phyloP scores from a whole-genome alignment of 1,284 basidiomycete species.

The Irpex lacteus region DNA sequence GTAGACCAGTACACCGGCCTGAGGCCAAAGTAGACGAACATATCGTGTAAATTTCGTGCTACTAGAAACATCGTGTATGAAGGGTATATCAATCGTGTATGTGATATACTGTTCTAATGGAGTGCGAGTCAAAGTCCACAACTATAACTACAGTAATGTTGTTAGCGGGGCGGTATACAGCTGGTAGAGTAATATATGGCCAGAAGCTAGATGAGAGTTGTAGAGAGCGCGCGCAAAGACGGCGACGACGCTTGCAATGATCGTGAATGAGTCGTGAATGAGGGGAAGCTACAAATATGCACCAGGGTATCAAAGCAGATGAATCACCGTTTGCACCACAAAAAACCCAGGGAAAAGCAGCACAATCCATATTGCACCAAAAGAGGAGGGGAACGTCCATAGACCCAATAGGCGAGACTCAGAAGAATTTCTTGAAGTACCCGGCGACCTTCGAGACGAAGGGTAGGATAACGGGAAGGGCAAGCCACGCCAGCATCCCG shows the following conservation, averaged over 20 bases:
- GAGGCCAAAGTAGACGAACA: slow-evolving; percentile 1
- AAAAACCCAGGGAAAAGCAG: slow-evolving; percentile 8
- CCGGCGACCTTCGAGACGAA: slow-evolving; percentile 60
- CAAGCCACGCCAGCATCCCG: slow-evolving; percentile 44
- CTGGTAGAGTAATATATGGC: slow-evolving; percentile 10
- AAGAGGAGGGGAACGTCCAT: slow-evolving; percentile 15
- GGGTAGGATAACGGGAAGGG: slow-evolving; percentile 41
- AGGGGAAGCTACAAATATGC: slow-evolving; percentile 11
- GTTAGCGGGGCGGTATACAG: background rate
- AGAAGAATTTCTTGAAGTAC: slow-evolving; percentile 43
- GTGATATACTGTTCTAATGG: slow-evolving; percentile 16
- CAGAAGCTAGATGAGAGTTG: background rate
- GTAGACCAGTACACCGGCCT: background rate
- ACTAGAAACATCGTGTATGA: slow-evolving; percentile 4
- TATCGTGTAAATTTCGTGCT: slow-evolving; percentile 3
- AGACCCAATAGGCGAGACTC: slow-evolving; percentile 25
- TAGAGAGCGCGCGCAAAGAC: background rate
- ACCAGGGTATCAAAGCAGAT: slow-evolving; percentile 8
- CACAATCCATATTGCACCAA: slow-evolving; percentile 8
- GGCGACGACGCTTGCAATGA: slow-evolving; percentile 1
- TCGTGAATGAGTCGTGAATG: slow-evolving; percentile 6
- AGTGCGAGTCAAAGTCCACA: slow-evolving; percentile 13
- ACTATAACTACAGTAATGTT: slow-evolving; percentile 15
- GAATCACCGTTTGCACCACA: background rate
- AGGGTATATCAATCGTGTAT: slow-evolving; percentile 21